Evolutionary conservation across 495 filamentous ascomycete species (phyloP).

Genomic region (Antarctomyces pellizariae): DNA sequence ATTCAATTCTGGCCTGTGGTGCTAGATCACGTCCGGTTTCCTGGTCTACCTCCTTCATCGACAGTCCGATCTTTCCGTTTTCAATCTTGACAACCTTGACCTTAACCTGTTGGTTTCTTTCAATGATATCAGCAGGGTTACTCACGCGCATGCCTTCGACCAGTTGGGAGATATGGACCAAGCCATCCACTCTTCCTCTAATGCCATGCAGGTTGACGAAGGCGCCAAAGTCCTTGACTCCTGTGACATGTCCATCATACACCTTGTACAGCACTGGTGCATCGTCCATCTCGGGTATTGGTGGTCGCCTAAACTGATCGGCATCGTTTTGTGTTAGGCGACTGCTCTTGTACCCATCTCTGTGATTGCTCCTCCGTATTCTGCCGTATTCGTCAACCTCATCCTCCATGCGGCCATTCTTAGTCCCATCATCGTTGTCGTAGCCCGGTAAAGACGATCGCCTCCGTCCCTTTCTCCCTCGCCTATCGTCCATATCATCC

Average conservation of each 20-base stretch:
- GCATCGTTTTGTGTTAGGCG: slow-evolving; percentile 29
- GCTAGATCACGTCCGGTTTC: slow-evolving; percentile 64
- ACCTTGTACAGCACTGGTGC: slow-evolving; percentile 64
- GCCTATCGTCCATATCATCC: slow-evolving; percentile 24
- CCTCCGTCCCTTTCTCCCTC: slow-evolving; percentile 14
- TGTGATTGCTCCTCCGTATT: no score
- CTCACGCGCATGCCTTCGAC: slow-evolving; percentile 71
- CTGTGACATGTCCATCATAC: slow-evolving; percentile 74
- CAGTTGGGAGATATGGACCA: slow-evolving; percentile 94
- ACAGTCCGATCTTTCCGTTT: slow-evolving; percentile 55
- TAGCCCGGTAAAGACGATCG: slow-evolving; percentile 21
- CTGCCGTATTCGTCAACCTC: slow-evolving; percentile 41
- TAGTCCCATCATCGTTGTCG: slow-evolving; percentile 24
- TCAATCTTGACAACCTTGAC: slow-evolving; percentile 85
- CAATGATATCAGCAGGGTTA: slow-evolving; percentile 71
- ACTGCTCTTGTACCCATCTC: slow-evolving; percentile 18
- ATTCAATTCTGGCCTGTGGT: slow-evolving; percentile 60
- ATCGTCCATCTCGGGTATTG: slow-evolving; percentile 60
- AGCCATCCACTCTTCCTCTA: slow-evolving; percentile 68
- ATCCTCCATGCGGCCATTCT: slow-evolving; percentile 22
- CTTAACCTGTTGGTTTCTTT: slow-evolving; percentile 62
- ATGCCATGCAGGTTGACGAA: slow-evolving; percentile 87
- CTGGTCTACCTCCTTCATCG: slow-evolving; percentile 96
- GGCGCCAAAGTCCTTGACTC: slow-evolving; percentile 83
- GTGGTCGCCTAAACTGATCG: slow-evolving; percentile 42